Evolutionary conservation across 108 stramenopile genomes (phyloP), one percentile per base, ranked within the genome.

Genomic region (Cyclotella cryptica): DNA sequence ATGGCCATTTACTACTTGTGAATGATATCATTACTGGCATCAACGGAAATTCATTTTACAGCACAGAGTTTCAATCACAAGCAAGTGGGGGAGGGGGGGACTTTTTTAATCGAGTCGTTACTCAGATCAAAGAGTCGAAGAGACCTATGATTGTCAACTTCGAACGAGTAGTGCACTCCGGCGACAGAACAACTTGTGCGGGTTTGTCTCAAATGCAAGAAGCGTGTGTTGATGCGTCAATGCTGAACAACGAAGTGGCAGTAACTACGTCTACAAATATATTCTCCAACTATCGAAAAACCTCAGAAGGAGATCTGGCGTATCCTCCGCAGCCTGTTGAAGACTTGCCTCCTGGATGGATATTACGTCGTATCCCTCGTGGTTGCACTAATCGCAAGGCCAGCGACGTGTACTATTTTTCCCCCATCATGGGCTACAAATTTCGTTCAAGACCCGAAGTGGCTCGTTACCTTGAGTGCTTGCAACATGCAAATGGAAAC

Each of bases 61-160:
- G 30, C 35, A 11, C 28, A 27, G 67, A 68, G 19, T 51, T 52
- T 52, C 51, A 66, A 35, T 58, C 57, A 10, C 15, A 12, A 28
- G 29, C 28, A 42, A 65, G 22, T 27, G 29, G 22, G 49, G n/a
- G 29, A 10, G 69, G 80, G 30, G 58, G 14, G 14, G 63, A 68
- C 24, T 29, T 57, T 43, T 81, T 81, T 22, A 63, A 71, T 46
- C 12, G 44, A 13, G 74, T 66, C 5, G 41, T 81, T 22, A 52
- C 10, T 54, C 51, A 46, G 59, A 44, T 81, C 53, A 81, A 61
- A 43, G 52, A 49, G 40, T n/a, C 61, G 0, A 54, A 47, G 52
- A 52, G 80, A 41, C 80, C 80, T 11, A 75, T 81, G 80, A 21
- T 55, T 45, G 74, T 81, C 44, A 75, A 69, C 52, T 81, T 81